Evolutionary conservation across 2,329 filamentous ascomycete genomes (phyloP).

Genomic region (Lachnellula occidentalis): DNA sequence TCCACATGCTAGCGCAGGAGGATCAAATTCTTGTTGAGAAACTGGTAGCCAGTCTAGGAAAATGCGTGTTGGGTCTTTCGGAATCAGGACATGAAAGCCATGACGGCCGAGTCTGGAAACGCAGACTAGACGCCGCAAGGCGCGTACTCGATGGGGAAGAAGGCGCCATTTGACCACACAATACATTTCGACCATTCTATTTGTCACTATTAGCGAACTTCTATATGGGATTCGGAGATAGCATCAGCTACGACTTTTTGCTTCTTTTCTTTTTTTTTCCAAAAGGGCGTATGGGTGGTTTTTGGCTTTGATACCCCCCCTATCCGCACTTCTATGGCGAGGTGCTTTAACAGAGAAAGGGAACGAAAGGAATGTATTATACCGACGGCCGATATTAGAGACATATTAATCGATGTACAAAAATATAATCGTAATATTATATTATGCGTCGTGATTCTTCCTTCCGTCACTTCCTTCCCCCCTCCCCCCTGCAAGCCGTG

Average conservation of each 20-base stretch:
- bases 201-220: background rate
- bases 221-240: background rate
- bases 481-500: background rate
- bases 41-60: constrained; percentile 53
- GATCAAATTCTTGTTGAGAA: constrained; percentile 56
- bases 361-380: too few species aligned
- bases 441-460: too few species aligned
- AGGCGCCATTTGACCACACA: constrained; percentile 28
- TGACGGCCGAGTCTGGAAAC: constrained; percentile 59
- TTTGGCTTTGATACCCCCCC: constrained; percentile 1
- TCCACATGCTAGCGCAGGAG: constrained; percentile 36
- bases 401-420: too few species aligned
- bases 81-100: constrained; percentile 49
- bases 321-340: background rate
- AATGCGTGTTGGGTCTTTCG: constrained; percentile 53
- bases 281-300: background rate
- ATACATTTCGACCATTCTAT: background rate
- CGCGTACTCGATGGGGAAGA: constrained; percentile 66
- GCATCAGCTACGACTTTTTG: background rate
- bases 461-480: too few species aligned
- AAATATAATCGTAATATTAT: too few species aligned
- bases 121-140: constrained; percentile 69
- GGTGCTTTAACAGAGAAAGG: background rate
- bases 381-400: too few species aligned
- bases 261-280: background rate